Conservation (phyloP, 129 eudicot species). For the Arctium minus region DNA sequence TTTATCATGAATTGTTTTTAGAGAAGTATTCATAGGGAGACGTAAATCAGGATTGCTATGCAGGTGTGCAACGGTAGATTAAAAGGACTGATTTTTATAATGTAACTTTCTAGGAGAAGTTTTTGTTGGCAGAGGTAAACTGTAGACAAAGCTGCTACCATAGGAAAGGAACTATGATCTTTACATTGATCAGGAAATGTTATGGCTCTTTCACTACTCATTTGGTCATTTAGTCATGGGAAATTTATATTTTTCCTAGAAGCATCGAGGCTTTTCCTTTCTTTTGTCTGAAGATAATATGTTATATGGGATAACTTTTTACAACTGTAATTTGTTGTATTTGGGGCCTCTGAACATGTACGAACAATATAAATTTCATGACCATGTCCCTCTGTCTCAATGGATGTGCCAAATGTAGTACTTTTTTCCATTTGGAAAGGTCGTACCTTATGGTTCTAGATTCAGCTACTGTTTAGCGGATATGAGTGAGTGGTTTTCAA, state of each 20-base stretch:
- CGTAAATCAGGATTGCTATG: background rate
- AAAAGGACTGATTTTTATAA: background rate
- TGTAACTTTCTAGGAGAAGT: background rate
- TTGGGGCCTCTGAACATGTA: background rate
- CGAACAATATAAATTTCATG: background rate
- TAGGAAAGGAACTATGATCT: conserved; percentile 1
- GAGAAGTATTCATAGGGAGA: background rate
- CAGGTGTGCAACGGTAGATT: background rate
- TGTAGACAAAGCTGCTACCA: background rate
- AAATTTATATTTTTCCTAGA: background rate
- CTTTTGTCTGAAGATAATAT: background rate
- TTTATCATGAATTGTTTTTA: background rate
- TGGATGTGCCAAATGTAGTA: background rate
- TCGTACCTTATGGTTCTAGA: background rate
- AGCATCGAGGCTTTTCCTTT: background rate
- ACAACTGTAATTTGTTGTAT: background rate
- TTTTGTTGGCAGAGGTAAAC: background rate
- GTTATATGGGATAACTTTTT: background rate
- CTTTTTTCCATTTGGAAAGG: background rate
- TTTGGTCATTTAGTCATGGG: background rate
- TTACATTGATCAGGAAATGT: background rate
- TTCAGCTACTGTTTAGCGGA: background rate
- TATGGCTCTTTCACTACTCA: background rate
- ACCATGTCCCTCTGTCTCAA: background rate
- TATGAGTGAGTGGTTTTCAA: background rate